Evolutionary conservation across 257 asterid genomes (phyloP).

Genomic region (Thymus mandschuricus): DNA sequence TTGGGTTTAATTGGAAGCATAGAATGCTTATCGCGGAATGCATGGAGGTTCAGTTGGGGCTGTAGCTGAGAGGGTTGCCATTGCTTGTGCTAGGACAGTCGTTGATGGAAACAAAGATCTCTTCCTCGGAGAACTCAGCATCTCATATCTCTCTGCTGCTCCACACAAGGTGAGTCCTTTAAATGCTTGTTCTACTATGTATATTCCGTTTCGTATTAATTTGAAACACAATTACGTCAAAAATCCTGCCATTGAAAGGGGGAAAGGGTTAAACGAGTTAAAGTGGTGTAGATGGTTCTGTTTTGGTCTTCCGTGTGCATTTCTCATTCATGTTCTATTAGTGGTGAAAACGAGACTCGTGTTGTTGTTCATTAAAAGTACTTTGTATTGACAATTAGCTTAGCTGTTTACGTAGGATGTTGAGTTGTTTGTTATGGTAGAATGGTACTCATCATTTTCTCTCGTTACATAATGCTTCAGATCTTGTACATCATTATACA

Average conservation of each 20-base stretch:
- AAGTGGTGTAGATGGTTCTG: neutral
- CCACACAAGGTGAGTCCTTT: constrained; percentile 50
- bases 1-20: constrained; percentile 20
- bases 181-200: neutral
- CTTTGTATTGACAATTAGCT: neutral
- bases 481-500: too few relatives aligned
- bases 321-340: neutral
- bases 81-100: constrained; percentile 84
- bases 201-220: neutral
- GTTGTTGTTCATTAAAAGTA: neutral
- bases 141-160: constrained; percentile 78
- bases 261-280: neutral
- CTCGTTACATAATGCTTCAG: neutral
- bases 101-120: constrained; percentile 70
- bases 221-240: neutral
- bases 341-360: neutral
- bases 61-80: constrained; percentile 67
- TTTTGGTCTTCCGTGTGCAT: neutral
- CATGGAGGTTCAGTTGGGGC: constrained; percentile 92
- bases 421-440: neutral
- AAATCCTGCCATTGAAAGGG: neutral
- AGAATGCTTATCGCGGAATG: constrained; percentile 76
- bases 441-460: neutral
- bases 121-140: constrained; percentile 85
- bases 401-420: too few relatives aligned